Evolutionary conservation across 2,329 filamentous ascomycete species (phyloP), one percentile per base, ranked within the genome.

Genomic region (Exophiala sp.): DNA sequence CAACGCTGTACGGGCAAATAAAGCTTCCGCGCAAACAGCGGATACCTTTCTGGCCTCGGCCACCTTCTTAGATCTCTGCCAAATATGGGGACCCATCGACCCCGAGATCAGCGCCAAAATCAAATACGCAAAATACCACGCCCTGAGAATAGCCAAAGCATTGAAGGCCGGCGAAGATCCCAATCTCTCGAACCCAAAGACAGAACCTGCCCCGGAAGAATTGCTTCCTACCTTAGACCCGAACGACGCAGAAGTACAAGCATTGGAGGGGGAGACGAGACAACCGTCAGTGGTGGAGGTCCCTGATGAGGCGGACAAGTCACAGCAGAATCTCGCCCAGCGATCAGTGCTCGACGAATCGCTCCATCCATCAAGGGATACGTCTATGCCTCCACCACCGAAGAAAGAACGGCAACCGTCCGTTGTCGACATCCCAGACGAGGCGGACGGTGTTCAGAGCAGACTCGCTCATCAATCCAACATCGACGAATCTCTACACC

Each of bases 71-170:
- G 90, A 96, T 62, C 78, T 97, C 4, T 81, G 89, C 52, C 86
- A 86, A 60, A 87, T 96, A 65, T 99, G 92, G 91, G 86, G 84
- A 5, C 72, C 82, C 0, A 75, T 86, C 9, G 89, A 95, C 33
- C 73, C 81, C 1, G 91, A 97, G 66, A 83, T 86, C 16, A 78
- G 84, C 36, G 83, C 90, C 50, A 97, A 96, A 77, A 90, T 92
- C 72, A 96, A 95, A 70, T 99, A 89, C 68, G 91, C 92, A 39
- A 99, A 97, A 71, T 99, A 89, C 80, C 95, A 97, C 69, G 91
- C 92, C 2, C 76, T 92, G 34, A 84, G 94, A 54, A 99, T 99
- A 66, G 79, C 88, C 12, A 96, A 89, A 72, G 94, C 94, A 9
- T 81, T 96, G 65, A 94, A 91, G 66, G 88, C 91, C 38, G 91